Base-by-base conservation (phyloP, 352 stramenopile genomes). In the Globisporangium splendens region DNA sequence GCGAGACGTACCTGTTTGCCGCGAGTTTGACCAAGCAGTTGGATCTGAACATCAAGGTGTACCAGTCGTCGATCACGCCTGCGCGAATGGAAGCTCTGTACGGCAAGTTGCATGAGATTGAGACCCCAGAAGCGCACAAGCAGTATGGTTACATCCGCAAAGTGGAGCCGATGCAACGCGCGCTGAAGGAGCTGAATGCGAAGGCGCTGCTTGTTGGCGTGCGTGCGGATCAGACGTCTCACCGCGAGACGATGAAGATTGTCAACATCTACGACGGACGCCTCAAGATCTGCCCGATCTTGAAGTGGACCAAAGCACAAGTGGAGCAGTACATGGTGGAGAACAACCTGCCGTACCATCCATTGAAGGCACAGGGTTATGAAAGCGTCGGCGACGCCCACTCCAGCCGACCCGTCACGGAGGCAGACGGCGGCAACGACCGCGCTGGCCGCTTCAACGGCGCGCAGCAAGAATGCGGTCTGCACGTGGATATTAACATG, bases 51-150 rank as follows among this genome's bases (percentile, higher is more conserved):
- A 68, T 96, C 46, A 69, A 72, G 41, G 79, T 92, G 42, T 93
- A 86, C 69, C 84, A 93, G 60, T 89, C 82, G 47, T 68, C 78
- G 1, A 77, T 92, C 54, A 80, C 81, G 21, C 75, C 86, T 0
- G 86, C 86, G 20, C 77, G 80, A 21, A 94, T 96, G 83, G 83
- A 96, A 55, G 86, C 85, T 46, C 62, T 96, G 33, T 92, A 93
- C 58, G 86, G 86, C n/a, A 89, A 89, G 60, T 69, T 95, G 15
- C 91, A 83, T 67, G 79, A 93, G 59, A 55, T 82, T 31, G 77
- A 86, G 42, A 85, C 85, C 1, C 61, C 69, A 10, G 78, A 93
- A 47, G 80, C 82, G 41, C 85, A 96, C 62, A 73, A 75, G 46
- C 73, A 91, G 54, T 95, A 96, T 52, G 86, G 81, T 6, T 86